Evolutionary conservation across 2,329 filamentous ascomycete species (phyloP).

Genomic region (Torrubiella hemipterigena): DNA sequence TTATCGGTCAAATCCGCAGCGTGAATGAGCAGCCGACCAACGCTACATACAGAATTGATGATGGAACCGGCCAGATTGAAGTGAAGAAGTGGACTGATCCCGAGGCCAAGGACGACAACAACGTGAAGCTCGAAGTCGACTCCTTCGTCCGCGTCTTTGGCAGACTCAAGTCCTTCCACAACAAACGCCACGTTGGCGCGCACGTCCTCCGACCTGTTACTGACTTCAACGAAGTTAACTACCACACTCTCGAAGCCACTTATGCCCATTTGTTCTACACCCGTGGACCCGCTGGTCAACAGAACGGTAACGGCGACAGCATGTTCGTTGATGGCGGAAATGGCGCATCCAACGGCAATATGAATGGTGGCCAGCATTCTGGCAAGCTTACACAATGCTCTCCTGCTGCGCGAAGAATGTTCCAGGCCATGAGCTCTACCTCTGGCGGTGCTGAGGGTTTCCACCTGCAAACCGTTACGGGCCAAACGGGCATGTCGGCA

Average conservation of each 20-base stretch:
- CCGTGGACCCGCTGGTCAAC: constrained; percentile 45
- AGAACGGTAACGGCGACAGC: constrained; percentile 26
- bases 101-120: constrained; percentile 36
- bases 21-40: constrained; percentile 82
- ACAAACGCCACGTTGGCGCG: constrained; percentile 70
- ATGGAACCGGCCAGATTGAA: constrained; percentile 86
- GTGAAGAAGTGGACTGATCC: constrained; percentile 77
- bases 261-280: constrained; percentile 79
- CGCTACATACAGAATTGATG: constrained; percentile 85
- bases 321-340: constrained; percentile 20
- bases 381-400: constrained; percentile 37
- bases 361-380: constrained; percentile 9
- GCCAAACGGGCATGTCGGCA: constrained; percentile 50
- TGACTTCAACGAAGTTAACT: constrained; percentile 87
- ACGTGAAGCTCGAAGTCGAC: constrained; percentile 52
- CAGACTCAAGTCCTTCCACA: constrained; percentile 70
- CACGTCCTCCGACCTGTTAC: constrained; percentile 69
- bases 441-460: constrained; percentile 71
- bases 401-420: constrained; percentile 55
- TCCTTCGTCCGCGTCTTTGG: constrained; percentile 81
- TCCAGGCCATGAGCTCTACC: constrained; percentile 51
- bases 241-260: constrained; percentile 82
- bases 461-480: constrained; percentile 66
- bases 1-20: constrained; percentile 83
- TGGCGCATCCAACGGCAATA: constrained; percentile 21